phyloP scores from a whole-genome alignment of 140 eudicot species.

The Anethum foeniculum region DNA sequence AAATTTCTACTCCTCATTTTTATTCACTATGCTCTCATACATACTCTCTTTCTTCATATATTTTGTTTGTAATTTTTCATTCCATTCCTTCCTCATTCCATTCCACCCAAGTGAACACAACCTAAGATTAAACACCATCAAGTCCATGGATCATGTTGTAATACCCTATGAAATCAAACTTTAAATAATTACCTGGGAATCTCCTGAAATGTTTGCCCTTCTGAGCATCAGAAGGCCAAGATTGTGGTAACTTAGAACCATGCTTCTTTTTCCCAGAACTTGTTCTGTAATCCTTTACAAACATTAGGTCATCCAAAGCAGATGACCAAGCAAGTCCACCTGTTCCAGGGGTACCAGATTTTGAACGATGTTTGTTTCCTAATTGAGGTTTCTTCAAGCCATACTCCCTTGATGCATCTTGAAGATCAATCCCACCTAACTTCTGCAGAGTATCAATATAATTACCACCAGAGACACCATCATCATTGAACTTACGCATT shows the following conservation, averaged over 20 bases:
- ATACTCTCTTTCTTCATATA: too few species aligned
- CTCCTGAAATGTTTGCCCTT: constrained; percentile 45
- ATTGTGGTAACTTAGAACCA: constrained; percentile 46
- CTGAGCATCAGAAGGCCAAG: constrained; percentile 77
- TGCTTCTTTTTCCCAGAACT: constrained; percentile 61
- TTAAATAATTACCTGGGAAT: constrained; percentile 51
- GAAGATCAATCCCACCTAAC: constrained; percentile 69
- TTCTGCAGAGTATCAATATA: constrained; percentile 43
- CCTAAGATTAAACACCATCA: background rate
- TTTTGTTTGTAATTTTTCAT: too few species aligned
- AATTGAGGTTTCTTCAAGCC: constrained; percentile 44
- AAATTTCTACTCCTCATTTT: too few species aligned
- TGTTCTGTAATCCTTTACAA: constrained; percentile 63
- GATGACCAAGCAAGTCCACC: constrained; percentile 25
- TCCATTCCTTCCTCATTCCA: too few species aligned
- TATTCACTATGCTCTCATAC: too few species aligned
- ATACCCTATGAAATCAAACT: background rate
- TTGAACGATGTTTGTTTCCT: constrained; percentile 32
- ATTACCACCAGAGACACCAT: constrained; percentile 29
- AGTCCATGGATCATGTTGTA: background rate
- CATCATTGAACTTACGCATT: constrained; percentile 23
- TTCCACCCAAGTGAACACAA: too few species aligned
- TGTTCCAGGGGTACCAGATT: constrained; percentile 18
- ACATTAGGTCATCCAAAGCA: constrained; percentile 50
- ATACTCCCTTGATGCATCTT: constrained; percentile 81